These are phyloP conservation scores for Nannochloris sp. DNA, from an alignment of 139 green algal genomes.

Conservation along the genomic window DNA sequence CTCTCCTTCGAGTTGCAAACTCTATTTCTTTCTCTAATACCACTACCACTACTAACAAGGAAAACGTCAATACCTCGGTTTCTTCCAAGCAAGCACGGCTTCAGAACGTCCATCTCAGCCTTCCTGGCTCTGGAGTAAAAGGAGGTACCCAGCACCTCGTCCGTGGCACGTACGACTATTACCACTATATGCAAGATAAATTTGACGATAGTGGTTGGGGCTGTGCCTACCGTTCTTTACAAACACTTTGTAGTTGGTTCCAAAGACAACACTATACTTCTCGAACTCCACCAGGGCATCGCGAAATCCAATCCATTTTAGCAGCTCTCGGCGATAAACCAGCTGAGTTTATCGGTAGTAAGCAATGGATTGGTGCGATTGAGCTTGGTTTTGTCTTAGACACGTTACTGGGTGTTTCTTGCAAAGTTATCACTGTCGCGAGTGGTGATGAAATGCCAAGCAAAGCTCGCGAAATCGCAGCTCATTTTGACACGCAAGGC, in stretches of 20 bases:
- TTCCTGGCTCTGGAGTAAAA: slow-evolving; percentile 29
- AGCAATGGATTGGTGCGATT: slow-evolving; percentile 91
- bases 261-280: slow-evolving; percentile 68
- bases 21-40: slow-evolving; percentile 26
- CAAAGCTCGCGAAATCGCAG: slow-evolving; percentile 68
- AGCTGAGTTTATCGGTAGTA: slow-evolving; percentile 67
- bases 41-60: neutral
- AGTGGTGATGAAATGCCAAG: slow-evolving; percentile 70
- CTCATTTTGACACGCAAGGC: slow-evolving; percentile 78
- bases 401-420: slow-evolving; percentile 59
- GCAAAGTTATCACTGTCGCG: slow-evolving; percentile 59
- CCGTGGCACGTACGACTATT: slow-evolving; percentile 84
- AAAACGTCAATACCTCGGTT: neutral
- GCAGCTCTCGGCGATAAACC: slow-evolving; percentile 82
- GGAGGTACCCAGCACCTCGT: slow-evolving; percentile 57
- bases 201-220: slow-evolving; percentile 90
- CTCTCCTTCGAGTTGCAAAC: slow-evolving; percentile 58
- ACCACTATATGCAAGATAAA: slow-evolving; percentile 94
- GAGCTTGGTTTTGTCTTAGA: slow-evolving; percentile 89
- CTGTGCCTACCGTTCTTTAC: slow-evolving; percentile 92
- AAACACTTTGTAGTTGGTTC: slow-evolving; percentile 94
- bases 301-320: slow-evolving; percentile 74
- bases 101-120: slow-evolving; percentile 63
- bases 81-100: slow-evolving; percentile 35
- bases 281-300: neutral